These are phyloP conservation scores for Pseudogymnoascus sp. DNA, from an alignment of 2,329 filamentous ascomycete species.

Conservation along the genomic window DNA sequence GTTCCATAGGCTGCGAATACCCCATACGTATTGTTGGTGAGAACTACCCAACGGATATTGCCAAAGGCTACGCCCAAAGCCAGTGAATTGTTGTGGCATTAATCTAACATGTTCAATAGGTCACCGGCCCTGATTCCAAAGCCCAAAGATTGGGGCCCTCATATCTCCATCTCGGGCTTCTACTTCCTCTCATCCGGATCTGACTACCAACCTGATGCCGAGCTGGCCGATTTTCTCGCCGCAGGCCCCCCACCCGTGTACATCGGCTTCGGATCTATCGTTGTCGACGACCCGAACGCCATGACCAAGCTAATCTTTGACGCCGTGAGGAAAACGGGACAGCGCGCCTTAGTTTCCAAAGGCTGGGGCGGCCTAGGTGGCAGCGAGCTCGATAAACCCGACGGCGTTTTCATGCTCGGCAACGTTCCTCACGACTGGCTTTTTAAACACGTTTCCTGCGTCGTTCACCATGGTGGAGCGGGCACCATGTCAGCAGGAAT, in stretches of 20 bases:
- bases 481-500: conserved; percentile 79
- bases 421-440: conserved; percentile 82
- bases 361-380: conserved; percentile 77
- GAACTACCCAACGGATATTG: conserved; percentile 8
- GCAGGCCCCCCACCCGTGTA: conserved; percentile 64
- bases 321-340: conserved; percentile 52
- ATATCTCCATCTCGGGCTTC: conserved; percentile 65
- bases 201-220: conserved; percentile 52
- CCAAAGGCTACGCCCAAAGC: background rate
- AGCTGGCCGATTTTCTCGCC: conserved; percentile 55
- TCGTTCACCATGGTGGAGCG: conserved; percentile 77
- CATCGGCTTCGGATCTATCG: conserved; percentile 72
- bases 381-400: conserved; percentile 55
- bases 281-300: conserved; percentile 61
- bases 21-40: conserved; percentile 83
- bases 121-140: conserved; percentile 67
- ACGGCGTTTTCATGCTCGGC: conserved; percentile 69
- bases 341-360: conserved; percentile 69
- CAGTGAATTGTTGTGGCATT: background rate
- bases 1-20: conserved; percentile 64
- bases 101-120: conserved; percentile 25
- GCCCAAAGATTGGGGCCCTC: conserved; percentile 59
- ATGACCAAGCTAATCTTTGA: conserved; percentile 63
- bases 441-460: conserved; percentile 67
- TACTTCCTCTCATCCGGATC: conserved; percentile 60